Base-by-base conservation (phyloP, 371 early-diverging fungal genomes). In the Lichtheimia corymbifera region DNA sequence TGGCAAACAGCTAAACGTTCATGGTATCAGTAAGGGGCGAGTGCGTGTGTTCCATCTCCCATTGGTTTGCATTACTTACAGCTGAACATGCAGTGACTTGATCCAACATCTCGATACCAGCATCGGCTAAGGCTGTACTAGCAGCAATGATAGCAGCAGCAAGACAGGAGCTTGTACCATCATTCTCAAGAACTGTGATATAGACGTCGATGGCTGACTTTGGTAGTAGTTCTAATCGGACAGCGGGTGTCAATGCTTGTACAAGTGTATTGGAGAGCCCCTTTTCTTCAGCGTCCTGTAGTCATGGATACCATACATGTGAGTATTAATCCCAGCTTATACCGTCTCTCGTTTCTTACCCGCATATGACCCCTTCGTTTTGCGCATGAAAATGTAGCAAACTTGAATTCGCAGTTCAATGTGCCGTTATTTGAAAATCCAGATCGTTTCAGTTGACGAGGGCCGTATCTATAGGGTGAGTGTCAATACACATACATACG, bases 51-150 rank as follows among this genome's bases (percentile, higher is more conserved):
- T 52, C 53, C 53, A 44, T 53, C 55, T 68, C 43, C 25, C 42
- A 50, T 53, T 7, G n/a, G 7, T 6, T 6, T 1, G 17, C 43
- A 13, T n/a, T 5, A 63, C 75, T 61, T 79, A 82, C 89, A 14
- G 86, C 87, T n/a, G 94, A 88, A 59, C 86, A 87, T 5, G 91
- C 96, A 0, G 90, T 88, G 18, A 97, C 96, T 27, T 87, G 79
- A 76, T 97, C 97, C 61, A 87, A 68, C 93, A 97, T 92, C 70
- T 97, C 96, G 49, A 97, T 94, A 18, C 96, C 96, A 2, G 97
- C 97, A 70, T 96, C 94, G 2, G 91, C 94, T 24, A 97, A 70
- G 0, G 97, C 96, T 5, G 91, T 83, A 9, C 93, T 90, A 4
- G 96, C 92, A 45, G 89, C 91, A 27, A 91, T 89, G 55, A 97